Base-by-base conservation (phyloP, 2,329 filamentous ascomycete genomes). In the Ploettnerulaceae sp. region DNA sequence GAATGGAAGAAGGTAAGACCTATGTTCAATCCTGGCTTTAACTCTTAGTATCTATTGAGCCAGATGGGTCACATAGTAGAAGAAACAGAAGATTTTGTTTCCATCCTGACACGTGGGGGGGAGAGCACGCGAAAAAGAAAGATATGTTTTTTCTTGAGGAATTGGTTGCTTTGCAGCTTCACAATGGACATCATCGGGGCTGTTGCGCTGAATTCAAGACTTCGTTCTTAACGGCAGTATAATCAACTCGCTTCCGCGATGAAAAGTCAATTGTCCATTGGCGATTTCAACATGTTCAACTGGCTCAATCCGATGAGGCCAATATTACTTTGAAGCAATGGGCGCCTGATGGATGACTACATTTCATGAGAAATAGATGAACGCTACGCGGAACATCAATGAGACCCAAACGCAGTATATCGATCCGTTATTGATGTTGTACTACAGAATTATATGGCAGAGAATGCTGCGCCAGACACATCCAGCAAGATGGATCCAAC, bases 11-110 rank as follows among this genome's bases (percentile, higher is more conserved):
- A 42, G 12, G 38, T 48, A 3, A 54, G 57, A 3, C 47, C 50
- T 14, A 31, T 60, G 4, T 62, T 61, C 14, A 57, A 52, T 38
- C 54, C 52, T n/a, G 57, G 59, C 2, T 61, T 62, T 37, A 44
- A 42, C 9, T 35, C 51, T 8, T 45, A 37, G 7, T 47, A 57
- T 46, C 15, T 58, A 3, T 42, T 54, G 12, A 52, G 36, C 12
- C 43, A 57, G 8, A 47, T 56, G 12, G 38, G 48, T 7, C 36
- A 43, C 29, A 50, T 61, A 4, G 54, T 61, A 1, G 48, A 53
- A 20, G 55, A 58, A 28, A 47, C 54, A 2, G 17, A 12, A n/a
- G 51, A 49, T 7, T 53, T 50, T 26, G 36, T 48, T 5, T 44
- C 50, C 4, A 52, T 49, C 18, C 21, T 56, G 15, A 45, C n/a